These are phyloP conservation scores for Trichoderma virens DNA, from an alignment of 495 filamentous ascomycete genomes.

Conservation along the genomic window DNA sequence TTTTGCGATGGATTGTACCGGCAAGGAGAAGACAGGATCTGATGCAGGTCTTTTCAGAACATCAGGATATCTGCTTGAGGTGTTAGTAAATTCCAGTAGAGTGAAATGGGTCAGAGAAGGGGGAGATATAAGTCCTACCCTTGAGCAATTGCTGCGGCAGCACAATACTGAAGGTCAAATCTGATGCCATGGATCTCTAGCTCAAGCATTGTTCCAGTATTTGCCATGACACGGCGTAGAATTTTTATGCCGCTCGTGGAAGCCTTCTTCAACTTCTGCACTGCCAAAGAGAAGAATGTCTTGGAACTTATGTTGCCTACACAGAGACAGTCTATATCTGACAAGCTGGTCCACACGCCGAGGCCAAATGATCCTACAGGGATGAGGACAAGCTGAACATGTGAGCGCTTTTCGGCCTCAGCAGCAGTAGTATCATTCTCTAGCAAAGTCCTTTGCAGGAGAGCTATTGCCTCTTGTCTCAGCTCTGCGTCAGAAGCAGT, in stretches of 20 bases:
- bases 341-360: constrained; percentile 44
- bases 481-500: constrained; percentile 26
- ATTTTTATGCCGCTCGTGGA: constrained; percentile 35
- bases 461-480: constrained; percentile 16
- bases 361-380: constrained; percentile 56
- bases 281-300: constrained; percentile 48
- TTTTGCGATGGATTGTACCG: constrained; percentile 39
- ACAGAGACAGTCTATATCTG: constrained; percentile 52
- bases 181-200: constrained; percentile 41
- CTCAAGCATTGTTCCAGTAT: constrained; percentile 48
- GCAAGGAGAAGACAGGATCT: constrained; percentile 41
- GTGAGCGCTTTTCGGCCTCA: not conserved
- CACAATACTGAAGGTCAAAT: constrained; percentile 54
- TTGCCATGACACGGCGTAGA: constrained; percentile 43
- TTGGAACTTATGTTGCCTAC: constrained; percentile 47
- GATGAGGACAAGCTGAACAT: constrained; percentile 31
- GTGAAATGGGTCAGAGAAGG: not conserved
- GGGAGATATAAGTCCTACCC: constrained; percentile 14
- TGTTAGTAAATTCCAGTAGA: not conserved
- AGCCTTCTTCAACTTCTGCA: constrained; percentile 39
- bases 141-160: constrained; percentile 38
- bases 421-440: not conserved
- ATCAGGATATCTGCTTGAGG: constrained; percentile 23
- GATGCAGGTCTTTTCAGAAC: constrained; percentile 24
- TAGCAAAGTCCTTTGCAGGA: constrained; percentile 28